Evolutionary conservation across 805 yeast genomes (phyloP).

Genomic region (Spathaspora gorwiae): DNA sequence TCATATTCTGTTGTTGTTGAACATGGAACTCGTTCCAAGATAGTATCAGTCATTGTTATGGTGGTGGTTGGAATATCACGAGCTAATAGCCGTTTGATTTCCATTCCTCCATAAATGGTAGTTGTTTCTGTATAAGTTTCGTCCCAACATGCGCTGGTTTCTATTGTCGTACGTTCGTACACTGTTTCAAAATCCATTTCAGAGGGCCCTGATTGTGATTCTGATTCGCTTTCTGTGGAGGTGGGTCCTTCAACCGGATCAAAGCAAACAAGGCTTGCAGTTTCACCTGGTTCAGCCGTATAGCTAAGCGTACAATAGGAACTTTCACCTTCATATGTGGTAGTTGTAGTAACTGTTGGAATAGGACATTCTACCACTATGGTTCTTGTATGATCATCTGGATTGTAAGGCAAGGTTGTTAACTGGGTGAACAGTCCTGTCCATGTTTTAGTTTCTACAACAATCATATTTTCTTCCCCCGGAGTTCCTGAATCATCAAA

Average conservation of each 20-base stretch:
- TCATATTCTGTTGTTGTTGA: too few relatives aligned
- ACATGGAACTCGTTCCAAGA: too few relatives aligned
- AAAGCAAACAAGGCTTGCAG: conserved; percentile 12
- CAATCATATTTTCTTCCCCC: conserved; percentile 7
- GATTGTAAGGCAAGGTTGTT: conserved; percentile 7
- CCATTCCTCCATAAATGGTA: too few relatives aligned
- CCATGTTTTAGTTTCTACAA: conserved; percentile 1
- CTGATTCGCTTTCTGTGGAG: too few relatives aligned
- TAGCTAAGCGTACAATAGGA: not conserved
- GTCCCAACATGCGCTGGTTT: too few relatives aligned
- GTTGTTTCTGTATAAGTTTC: too few relatives aligned
- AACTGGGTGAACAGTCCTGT: conserved; percentile 8
- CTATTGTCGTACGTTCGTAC: too few relatives aligned
- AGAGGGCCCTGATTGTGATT: too few relatives aligned
- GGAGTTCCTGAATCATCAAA: conserved; percentile 4
- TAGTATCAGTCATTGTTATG: too few relatives aligned
- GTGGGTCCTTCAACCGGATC: not conserved
- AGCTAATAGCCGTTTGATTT: too few relatives aligned
- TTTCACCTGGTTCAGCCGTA: conserved; percentile 12
- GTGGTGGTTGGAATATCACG: too few relatives aligned
- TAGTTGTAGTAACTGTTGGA: conserved; percentile 10
- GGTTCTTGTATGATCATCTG: conserved; percentile 8
- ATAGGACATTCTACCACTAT: conserved; percentile 9
- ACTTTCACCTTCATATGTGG: not conserved
- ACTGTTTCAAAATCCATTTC: too few relatives aligned